Conservation (phyloP, 306 rosid genomes). For the Inga laurina region DNA sequence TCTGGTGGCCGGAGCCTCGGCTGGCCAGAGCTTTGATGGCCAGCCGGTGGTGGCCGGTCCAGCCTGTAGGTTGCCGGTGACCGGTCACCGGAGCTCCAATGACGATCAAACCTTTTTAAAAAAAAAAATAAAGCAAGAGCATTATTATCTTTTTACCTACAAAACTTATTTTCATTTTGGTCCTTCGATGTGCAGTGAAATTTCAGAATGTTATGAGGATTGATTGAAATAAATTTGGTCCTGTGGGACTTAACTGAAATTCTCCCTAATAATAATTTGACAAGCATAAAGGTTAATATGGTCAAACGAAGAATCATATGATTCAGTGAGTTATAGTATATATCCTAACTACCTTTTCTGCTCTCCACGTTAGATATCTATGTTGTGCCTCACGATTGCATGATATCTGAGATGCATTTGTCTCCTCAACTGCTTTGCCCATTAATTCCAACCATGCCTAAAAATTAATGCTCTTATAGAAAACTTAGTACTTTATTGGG, state of each 20-base stretch:
- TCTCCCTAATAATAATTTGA: background rate
- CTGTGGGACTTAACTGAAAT: background rate
- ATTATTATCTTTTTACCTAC: too few relatives aligned
- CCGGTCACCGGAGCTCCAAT: too few relatives aligned
- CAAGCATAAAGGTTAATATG: background rate
- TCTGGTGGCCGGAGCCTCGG: too few relatives aligned
- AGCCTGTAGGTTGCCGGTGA: too few relatives aligned
- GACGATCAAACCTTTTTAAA: too few relatives aligned
- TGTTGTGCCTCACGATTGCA: slow-evolving; percentile 81
- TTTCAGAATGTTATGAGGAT: too few relatives aligned
- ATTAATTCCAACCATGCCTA: slow-evolving; percentile 58
- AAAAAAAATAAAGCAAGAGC: too few relatives aligned
- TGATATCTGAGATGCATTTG: slow-evolving; percentile 46
- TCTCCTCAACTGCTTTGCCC: slow-evolving; percentile 54
- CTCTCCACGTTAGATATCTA: slow-evolving; percentile 81
- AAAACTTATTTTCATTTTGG: too few relatives aligned
- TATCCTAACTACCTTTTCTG: slow-evolving; percentile 66
- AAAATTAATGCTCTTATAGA: background rate
- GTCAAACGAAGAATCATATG: slow-evolving; percentile 23
- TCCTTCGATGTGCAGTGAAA: too few relatives aligned
- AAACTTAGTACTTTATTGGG: background rate
- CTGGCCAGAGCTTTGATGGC: too few relatives aligned
- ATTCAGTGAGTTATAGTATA: background rate
- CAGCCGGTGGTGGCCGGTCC: too few relatives aligned
- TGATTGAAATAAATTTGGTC: too few relatives aligned